Evolutionary conservation across 2,329 filamentous ascomycete species (phyloP).

Genomic region (Alternaria sp.): DNA sequence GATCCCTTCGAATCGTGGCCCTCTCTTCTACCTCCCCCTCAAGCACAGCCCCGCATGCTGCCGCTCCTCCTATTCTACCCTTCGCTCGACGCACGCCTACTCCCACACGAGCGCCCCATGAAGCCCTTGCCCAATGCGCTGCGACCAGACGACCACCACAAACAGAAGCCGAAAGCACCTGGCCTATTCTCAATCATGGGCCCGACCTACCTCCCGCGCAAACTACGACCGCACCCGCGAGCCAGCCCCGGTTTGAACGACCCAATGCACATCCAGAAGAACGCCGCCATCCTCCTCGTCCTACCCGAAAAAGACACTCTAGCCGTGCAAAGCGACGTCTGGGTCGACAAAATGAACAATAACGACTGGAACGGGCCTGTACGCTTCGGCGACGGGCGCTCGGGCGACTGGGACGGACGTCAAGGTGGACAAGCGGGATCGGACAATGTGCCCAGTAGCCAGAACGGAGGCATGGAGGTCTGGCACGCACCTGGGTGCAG

Average conservation of each 20-base stretch:
- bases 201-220: constrained; percentile 50
- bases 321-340: constrained; percentile 52
- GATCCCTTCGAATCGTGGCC: constrained; percentile 46
- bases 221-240: constrained; percentile 46
- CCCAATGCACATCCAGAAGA: constrained; percentile 43
- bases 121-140: constrained; percentile 45
- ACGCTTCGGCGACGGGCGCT: constrained; percentile 43
- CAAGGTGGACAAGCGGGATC: constrained; percentile 24
- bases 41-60: constrained; percentile 43
- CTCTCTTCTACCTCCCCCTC: constrained; percentile 42
- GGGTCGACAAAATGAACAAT: constrained; percentile 49
- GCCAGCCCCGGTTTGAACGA: constrained; percentile 50
- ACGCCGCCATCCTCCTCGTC: constrained; percentile 51
- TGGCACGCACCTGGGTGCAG: constrained; percentile 45
- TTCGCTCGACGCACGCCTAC: constrained; percentile 50
- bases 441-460: constrained; percentile 12
- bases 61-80: constrained; percentile 54
- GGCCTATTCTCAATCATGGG: constrained; percentile 50
- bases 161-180: constrained; percentile 38
- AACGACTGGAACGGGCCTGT: constrained; percentile 42
- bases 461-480: constrained; percentile 47
- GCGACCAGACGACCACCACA: constrained; percentile 38
- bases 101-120: constrained; percentile 50
- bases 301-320: constrained; percentile 50
- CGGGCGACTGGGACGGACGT: constrained; percentile 40